Evolutionary conservation across 2,329 filamentous ascomycete genomes (phyloP), one percentile per base, ranked within the genome.

Genomic region (Orbilia blumenaviensis): DNA sequence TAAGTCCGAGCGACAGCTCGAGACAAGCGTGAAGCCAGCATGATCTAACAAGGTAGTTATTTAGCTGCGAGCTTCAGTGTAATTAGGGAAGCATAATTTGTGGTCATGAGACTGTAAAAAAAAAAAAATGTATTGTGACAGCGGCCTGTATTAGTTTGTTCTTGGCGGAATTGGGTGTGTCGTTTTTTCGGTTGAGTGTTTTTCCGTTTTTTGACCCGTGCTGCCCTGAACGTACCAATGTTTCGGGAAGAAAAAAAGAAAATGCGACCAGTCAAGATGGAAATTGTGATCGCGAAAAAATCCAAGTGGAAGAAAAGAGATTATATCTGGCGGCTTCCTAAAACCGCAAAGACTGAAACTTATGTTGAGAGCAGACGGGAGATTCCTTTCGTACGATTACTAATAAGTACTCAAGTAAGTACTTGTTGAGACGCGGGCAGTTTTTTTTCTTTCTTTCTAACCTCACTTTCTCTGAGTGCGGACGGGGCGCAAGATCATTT

Each of bases 1-100:
- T 32, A 54, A 10, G 62, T 58, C 25, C 48, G 64, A 50, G 36
- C 41, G 10, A 44, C 36, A 42, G 63, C 23, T 61, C 60, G 60
- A 21, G 48, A 54, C 25, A 61, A 32, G 29, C 72, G 64, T 64
- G 48, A 34, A 16, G 50, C 71, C 44, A 56, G 52, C 71, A 76
- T 69, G 7, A 27, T 42, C 12, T 9, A 21, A 44, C 41, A 8
- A 12, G 48, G 27, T 12, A 18, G 16, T 16, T 16, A 50, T 18
- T 10, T 44, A 68, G 36, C 18, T 54, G 44, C 44, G 16, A 12
- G 18, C 16, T 21, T 27, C 23, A 23, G 27, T 41, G 32, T 9
- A 62, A 62, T 54, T 52, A 69, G 34, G 44, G 32, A 34, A 46
- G 50, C 44, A 62, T 42, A 62, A 56, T 69, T 48, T 46, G 25